A percentile compares a stretch with the other conserved stretches of the same genome.
These are phyloP conservation scores for Arachis hypogaea DNA, from an alignment of 306 rosid genomes.

Conservation along the genomic window DNA sequence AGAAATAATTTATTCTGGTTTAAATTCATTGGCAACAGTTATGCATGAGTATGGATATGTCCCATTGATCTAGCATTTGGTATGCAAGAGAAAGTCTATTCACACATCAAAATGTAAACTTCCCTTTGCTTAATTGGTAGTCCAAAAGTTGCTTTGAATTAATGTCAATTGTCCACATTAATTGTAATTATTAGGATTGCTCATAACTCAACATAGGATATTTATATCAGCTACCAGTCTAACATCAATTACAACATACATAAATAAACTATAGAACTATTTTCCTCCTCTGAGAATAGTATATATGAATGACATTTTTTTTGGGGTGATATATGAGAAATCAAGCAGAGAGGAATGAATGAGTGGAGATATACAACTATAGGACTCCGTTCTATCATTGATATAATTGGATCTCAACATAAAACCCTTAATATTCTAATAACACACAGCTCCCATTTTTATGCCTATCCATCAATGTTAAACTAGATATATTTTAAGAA, in stretches of 20 bases:
- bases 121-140: not conserved
- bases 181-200: not conserved
- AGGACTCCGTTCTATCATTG: not conserved
- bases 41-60: conserved; percentile 64
- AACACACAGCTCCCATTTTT: too few species aligned
- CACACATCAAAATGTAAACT: too few species aligned
- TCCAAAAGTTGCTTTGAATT: not conserved
- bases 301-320: not conserved
- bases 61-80: conserved; percentile 42
- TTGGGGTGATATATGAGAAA: not conserved
- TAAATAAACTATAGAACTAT: too few species aligned
- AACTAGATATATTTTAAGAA: too few species aligned
- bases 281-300: not conserved
- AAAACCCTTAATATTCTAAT: not conserved
- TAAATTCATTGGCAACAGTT: conserved; percentile 70
- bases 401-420: too few species aligned
- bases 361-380: not conserved
- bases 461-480: too few species aligned
- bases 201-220: not conserved
- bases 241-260: not conserved
- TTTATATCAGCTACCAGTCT: not conserved
- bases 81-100: conserved; percentile 21
- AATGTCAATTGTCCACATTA: not conserved
- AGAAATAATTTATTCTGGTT: conserved; percentile 55
- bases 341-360: not conserved